phyloP scores from a whole-genome alignment of 108 stramenopile species.

The Skeletonema grethae region DNA sequence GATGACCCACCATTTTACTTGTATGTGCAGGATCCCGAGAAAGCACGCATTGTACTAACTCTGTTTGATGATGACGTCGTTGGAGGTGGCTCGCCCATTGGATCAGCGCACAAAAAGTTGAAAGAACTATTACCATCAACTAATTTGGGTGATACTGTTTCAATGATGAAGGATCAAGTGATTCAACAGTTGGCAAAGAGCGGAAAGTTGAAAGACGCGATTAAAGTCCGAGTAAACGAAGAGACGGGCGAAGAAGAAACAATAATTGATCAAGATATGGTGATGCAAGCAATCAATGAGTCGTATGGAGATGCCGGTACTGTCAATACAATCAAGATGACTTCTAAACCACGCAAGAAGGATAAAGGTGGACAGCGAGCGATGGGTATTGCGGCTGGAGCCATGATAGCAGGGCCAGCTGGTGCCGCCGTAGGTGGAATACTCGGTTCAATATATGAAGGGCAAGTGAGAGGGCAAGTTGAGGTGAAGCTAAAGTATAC shows the following conservation, averaged over 20 bases:
- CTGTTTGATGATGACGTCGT: conserved; percentile 78
- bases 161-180: conserved; percentile 51
- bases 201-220: conserved; percentile 33
- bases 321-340: conserved; percentile 55
- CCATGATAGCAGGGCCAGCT: conserved; percentile 74
- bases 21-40: conserved; percentile 76
- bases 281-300: conserved; percentile 48
- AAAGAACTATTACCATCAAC: conserved; percentile 56
- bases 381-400: conserved; percentile 71
- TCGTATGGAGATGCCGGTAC: conserved; percentile 58
- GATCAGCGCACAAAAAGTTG: conserved; percentile 59
- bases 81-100: conserved; percentile 60
- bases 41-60: conserved; percentile 69
- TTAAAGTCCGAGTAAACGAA: conserved; percentile 31
- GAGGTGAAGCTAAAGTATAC: conserved; percentile 63
- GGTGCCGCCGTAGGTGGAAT: conserved; percentile 86
- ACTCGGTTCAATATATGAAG: conserved; percentile 75
- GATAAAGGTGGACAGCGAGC: conserved; percentile 78
- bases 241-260: conserved; percentile 46
- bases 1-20: conserved; percentile 77
- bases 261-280: conserved; percentile 41
- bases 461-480: conserved; percentile 68
- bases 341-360: conserved; percentile 77
- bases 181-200: conserved; percentile 39
- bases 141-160: conserved; percentile 42